Conservation (phyloP, 495 filamentous ascomycete genomes). For the Xeromyces bisporus region DNA sequence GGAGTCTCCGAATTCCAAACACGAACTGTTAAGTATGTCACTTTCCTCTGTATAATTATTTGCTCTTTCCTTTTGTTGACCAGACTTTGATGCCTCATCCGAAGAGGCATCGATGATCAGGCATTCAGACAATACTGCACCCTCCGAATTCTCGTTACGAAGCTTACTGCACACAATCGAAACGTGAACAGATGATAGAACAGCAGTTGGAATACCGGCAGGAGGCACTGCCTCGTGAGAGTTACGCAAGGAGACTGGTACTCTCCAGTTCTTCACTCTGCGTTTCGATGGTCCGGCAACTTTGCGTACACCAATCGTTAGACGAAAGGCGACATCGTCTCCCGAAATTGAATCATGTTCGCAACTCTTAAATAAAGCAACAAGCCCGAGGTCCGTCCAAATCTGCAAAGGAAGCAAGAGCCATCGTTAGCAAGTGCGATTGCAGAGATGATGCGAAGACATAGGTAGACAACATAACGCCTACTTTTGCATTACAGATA, state of each 20-base stretch:
- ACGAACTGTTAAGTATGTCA: too few species aligned
- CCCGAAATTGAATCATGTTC: background rate
- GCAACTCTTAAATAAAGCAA: conserved; percentile 9
- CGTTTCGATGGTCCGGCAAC: background rate
- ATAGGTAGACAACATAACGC: too few species aligned
- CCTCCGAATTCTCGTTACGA: background rate
- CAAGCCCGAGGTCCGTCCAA: conserved; percentile 20
- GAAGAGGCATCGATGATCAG: too few species aligned
- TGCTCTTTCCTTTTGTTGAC: too few species aligned
- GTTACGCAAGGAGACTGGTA: conserved; percentile 9
- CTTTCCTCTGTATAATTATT: too few species aligned
- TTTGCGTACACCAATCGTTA: conserved; percentile 15
- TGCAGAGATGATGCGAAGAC: too few species aligned
- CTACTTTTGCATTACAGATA: conserved; percentile 14
- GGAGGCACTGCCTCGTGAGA: conserved; percentile 9
- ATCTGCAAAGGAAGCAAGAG: conserved; percentile 10
- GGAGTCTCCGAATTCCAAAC: too few species aligned
- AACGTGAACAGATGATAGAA: conserved; percentile 12
- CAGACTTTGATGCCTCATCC: too few species aligned
- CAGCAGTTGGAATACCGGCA: conserved; percentile 4
- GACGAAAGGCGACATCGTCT: conserved; percentile 1
- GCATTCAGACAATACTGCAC: too few species aligned
- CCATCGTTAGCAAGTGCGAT: background rate
- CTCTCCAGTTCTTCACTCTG: conserved; percentile 1
- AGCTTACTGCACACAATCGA: conserved; percentile 7